phyloP scores from a whole-genome alignment of 495 filamentous ascomycete genomes.

The Penicillium desertorum region DNA sequence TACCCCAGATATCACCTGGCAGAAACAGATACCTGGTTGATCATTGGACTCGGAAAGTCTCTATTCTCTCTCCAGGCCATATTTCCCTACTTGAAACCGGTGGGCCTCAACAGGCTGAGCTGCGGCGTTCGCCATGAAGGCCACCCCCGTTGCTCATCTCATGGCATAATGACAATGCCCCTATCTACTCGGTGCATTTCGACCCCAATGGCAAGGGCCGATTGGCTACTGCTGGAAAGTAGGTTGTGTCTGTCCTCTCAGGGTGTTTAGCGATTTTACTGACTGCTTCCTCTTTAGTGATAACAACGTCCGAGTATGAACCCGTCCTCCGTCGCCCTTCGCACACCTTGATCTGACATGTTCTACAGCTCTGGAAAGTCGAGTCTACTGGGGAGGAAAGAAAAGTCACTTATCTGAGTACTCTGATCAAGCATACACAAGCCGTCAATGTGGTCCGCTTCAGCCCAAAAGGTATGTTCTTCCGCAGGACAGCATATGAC shows the following conservation, averaged over 20 bases:
- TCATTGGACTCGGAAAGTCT: conserved; percentile 16
- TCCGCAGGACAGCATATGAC: not conserved
- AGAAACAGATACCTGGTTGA: conserved; percentile 1
- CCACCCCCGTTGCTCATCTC: conserved; percentile 83
- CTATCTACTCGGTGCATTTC: conserved; percentile 95
- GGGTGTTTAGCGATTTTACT: conserved; percentile 6
- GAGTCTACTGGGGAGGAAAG: conserved; percentile 83
- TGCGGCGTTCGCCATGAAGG: conserved; percentile 69
- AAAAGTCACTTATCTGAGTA: conserved; percentile 86
- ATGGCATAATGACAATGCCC: conserved; percentile 94
- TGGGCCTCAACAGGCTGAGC: conserved; percentile 23
- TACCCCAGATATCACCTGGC: not conserved
- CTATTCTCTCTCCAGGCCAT: conserved; percentile 4
- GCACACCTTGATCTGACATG: conserved; percentile 34
- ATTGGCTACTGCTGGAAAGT: conserved; percentile 84
- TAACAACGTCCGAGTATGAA: conserved; percentile 88
- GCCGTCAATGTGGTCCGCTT: conserved; percentile 98
- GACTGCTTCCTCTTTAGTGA: conserved; percentile 53
- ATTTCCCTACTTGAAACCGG: conserved; percentile 8
- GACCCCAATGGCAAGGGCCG: conserved; percentile 91
- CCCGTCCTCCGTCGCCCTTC: conserved; percentile 18
- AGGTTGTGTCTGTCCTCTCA: conserved; percentile 17
- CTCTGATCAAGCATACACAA: conserved; percentile 88
- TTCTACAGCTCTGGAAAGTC: conserved; percentile 79
- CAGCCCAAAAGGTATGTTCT: conserved; percentile 75